Evolutionary conservation across 2,329 filamentous ascomycete species (phyloP).

Genomic region (Curvularia spicifera): DNA sequence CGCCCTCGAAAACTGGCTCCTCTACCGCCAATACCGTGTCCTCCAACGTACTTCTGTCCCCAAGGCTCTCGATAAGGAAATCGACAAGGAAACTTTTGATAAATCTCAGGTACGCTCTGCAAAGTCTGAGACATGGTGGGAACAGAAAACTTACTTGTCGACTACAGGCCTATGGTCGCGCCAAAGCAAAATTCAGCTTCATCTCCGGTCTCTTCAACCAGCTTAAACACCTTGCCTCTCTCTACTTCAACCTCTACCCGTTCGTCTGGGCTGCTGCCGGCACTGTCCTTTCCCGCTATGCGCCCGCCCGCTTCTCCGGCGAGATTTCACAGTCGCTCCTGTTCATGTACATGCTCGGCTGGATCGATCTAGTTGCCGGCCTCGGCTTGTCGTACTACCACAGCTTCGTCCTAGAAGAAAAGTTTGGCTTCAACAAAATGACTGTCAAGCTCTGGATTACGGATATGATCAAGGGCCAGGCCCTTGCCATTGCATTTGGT

Average conservation of each 20-base stretch:
- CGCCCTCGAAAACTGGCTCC: constrained; percentile 86
- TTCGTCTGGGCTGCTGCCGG: constrained; percentile 88
- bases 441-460: constrained; percentile 85
- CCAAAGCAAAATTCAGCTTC: constrained; percentile 90
- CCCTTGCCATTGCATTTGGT: constrained; percentile 78
- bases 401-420: constrained; percentile 94
- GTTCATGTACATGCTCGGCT: constrained; percentile 86
- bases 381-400: constrained; percentile 87
- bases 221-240: constrained; percentile 85
- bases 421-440: constrained; percentile 99
- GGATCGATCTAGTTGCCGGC: constrained; percentile 79
- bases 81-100: constrained; percentile 88
- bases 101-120: constrained; percentile 71
- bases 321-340: constrained; percentile 93
- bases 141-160: constrained; percentile 23
- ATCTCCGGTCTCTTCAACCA: constrained; percentile 82
- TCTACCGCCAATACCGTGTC: constrained; percentile 86
- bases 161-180: constrained; percentile 79
- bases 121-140: neutral
- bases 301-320: constrained; percentile 79
- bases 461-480: constrained; percentile 90
- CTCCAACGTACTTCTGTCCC: constrained; percentile 81
- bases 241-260: constrained; percentile 89
- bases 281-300: constrained; percentile 72
- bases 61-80: constrained; percentile 85